Evolutionary conservation across 1,284 basidiomycete genomes (phyloP).

Genomic region (Bondarzewia mesenterica): DNA sequence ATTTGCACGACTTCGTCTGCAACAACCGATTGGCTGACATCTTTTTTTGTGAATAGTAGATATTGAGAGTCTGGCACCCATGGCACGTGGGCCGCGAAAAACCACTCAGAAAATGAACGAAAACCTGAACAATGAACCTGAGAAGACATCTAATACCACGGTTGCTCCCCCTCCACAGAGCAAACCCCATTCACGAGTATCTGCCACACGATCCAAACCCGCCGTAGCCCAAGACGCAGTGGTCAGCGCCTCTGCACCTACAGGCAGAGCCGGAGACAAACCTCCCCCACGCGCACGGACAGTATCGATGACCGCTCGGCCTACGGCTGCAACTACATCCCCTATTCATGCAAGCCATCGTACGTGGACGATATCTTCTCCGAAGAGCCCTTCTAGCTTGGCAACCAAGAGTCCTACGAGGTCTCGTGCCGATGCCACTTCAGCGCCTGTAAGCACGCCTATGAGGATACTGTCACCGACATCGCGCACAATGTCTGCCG

Average conservation of each 20-base stretch:
- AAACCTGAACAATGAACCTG: neutral
- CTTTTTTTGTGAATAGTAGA: neutral
- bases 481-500: conserved; percentile 5
- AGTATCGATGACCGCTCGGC: conserved; percentile 13
- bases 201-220: conserved; percentile 6
- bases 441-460: conserved; percentile 4
- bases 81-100: conserved; percentile 8
- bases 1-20: too few relatives aligned
- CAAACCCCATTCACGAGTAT: conserved; percentile 2
- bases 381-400: conserved; percentile 7
- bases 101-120: neutral
- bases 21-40: neutral
- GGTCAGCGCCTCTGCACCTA: conserved; percentile 11
- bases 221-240: conserved; percentile 3
- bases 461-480: conserved; percentile 4
- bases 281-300: conserved; percentile 11
- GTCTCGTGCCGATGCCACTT: conserved; percentile 2
- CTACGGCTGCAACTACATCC: conserved; percentile 3
- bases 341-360: conserved; percentile 1
- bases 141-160: neutral
- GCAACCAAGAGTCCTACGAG: conserved; percentile 12
- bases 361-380: conserved; percentile 8
- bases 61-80: neutral
- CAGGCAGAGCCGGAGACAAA: neutral
- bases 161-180: neutral